phyloP scores from a whole-genome alignment of 176 grass and related monocot species.

The Thalia dealbata region DNA sequence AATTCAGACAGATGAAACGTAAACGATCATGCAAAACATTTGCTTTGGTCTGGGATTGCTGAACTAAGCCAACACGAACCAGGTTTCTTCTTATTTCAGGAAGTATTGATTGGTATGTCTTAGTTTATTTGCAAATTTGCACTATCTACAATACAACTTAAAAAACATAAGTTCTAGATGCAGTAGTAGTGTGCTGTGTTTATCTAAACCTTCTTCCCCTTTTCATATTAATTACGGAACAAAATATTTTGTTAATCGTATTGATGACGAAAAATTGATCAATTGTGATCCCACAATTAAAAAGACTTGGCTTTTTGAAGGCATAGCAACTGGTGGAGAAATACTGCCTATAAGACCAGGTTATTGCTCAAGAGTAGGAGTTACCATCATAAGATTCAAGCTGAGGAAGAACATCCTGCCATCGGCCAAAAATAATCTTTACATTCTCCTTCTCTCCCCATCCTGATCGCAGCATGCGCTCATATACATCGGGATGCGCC shows the following conservation, averaged over 20 bases:
- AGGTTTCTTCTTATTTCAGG: not conserved
- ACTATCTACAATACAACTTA: no score
- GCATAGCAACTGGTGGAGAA: no score
- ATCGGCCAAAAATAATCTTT: constrained; percentile 67
- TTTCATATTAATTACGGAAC: not conserved
- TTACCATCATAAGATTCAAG: constrained; percentile 84
- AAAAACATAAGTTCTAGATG: not conserved
- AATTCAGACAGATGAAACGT: not conserved
- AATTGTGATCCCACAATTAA: no score
- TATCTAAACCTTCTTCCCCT: not conserved
- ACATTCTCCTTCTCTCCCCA: constrained; percentile 89
- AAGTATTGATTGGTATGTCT: not conserved
- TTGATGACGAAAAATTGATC: no score
- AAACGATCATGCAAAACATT: not conserved
- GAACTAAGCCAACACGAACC: not conserved
- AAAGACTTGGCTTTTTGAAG: no score
- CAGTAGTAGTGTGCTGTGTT: no score
- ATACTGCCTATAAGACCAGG: no score
- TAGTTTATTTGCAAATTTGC: no score
- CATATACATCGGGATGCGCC: constrained; percentile 74
- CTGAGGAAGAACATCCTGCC: constrained; percentile 75
- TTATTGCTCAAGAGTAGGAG: not conserved
- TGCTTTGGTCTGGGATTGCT: not conserved
- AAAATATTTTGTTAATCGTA: no score
- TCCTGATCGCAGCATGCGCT: constrained; percentile 62